Percentiles rank a stretch among this genome's conserved stretches.
These are phyloP conservation scores for Chrysosphaeria jannelii DNA, from an alignment of 2,329 filamentous ascomycete genomes.

Conservation along the genomic window DNA sequence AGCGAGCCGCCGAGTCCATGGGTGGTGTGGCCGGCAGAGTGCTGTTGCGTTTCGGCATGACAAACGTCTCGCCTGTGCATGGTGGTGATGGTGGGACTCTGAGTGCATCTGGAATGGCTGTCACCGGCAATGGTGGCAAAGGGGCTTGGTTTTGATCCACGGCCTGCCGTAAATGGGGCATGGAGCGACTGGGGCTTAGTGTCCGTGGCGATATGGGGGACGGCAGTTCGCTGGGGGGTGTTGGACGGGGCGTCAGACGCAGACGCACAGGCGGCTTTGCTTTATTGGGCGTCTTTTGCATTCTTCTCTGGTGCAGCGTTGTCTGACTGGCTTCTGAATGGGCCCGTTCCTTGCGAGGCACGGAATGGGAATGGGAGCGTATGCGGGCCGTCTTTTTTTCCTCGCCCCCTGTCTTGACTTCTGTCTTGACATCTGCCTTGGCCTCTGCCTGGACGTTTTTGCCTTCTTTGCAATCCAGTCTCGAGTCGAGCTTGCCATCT, in stretches of 20 bases:
- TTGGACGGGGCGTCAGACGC: slow-evolving; percentile 2
- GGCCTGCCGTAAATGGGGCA: slow-evolving; percentile 3
- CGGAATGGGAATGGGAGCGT: too few relatives aligned
- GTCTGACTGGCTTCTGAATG: too few relatives aligned
- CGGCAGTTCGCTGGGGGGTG: slow-evolving; percentile 1
- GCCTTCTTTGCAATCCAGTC: not conserved
- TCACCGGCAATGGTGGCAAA: not conserved
- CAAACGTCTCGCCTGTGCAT: not conserved
- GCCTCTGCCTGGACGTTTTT: not conserved
- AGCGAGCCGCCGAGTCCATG: not conserved
- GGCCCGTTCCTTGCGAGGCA: too few relatives aligned
- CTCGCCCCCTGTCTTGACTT: slow-evolving; percentile 3
- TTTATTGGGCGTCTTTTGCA: too few relatives aligned
- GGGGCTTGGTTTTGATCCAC: slow-evolving; percentile 1
- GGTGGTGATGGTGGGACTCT: not conserved
- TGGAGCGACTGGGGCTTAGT: slow-evolving; percentile 3
- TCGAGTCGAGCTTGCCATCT: slow-evolving; percentile 1
- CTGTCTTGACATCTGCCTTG: not conserved
- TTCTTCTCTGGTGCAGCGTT: too few relatives aligned
- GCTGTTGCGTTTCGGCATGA: slow-evolving; percentile 1
- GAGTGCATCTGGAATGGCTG: not conserved
- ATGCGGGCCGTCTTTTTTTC: slow-evolving; percentile 2
- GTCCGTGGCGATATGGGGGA: not conserved
- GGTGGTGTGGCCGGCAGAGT: slow-evolving; percentile 1
- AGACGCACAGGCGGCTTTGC: slow-evolving; percentile 2